phyloP scores from a whole-genome alignment of 2,329 filamentous ascomycete genomes.

The Fusarium sp. region DNA sequence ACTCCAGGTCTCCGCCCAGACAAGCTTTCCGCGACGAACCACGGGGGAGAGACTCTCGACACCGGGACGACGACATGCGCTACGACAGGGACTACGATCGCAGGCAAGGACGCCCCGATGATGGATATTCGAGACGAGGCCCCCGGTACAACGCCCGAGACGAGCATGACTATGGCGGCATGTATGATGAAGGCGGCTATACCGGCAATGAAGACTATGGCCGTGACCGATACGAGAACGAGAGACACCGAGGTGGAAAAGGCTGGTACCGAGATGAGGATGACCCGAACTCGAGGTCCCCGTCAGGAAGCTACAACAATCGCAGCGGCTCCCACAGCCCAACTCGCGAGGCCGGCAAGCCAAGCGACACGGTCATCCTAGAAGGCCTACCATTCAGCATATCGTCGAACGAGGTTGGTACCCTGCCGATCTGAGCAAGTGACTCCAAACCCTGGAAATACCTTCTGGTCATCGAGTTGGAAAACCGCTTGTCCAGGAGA shows the following conservation, averaged over 20 bases:
- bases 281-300: constrained; percentile 40
- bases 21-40: constrained; percentile 50
- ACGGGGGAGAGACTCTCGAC: constrained; percentile 42
- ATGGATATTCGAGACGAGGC: constrained; percentile 40
- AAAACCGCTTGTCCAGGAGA: constrained; percentile 16
- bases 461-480: constrained; percentile 16
- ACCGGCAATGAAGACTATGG: constrained; percentile 41
- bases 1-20: constrained; percentile 55
- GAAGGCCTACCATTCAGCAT: constrained; percentile 61
- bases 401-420: constrained; percentile 60
- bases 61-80: constrained; percentile 41
- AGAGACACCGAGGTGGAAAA: constrained; percentile 29
- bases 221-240: constrained; percentile 37
- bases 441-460: constrained; percentile 5
- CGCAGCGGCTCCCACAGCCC: constrained; percentile 49
- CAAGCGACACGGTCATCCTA: constrained; percentile 62
- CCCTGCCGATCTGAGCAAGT: constrained; percentile 35
- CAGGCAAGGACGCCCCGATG: constrained; percentile 43
- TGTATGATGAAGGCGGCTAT: constrained; percentile 51
- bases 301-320: constrained; percentile 40
- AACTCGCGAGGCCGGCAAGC: constrained; percentile 51
- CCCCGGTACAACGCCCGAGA: constrained; percentile 43
- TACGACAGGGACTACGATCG: constrained; percentile 37
- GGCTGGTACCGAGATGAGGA: constrained; percentile 37
- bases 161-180: constrained; percentile 49